Evolutionary conservation across 2,329 filamentous ascomycete species (phyloP).

Genomic region (Calonectria honghensis): DNA sequence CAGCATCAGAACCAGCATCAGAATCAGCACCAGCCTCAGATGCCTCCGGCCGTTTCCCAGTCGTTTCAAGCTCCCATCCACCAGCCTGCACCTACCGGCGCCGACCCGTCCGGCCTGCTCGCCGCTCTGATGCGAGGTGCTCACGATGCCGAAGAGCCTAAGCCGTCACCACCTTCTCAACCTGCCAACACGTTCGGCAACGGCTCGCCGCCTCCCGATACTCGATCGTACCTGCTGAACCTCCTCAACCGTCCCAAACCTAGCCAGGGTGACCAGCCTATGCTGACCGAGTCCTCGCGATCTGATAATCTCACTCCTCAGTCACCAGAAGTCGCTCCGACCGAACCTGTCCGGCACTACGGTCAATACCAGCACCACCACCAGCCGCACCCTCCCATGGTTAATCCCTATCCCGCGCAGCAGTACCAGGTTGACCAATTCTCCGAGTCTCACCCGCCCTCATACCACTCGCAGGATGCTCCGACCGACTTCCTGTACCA

Average conservation of each 20-base stretch:
- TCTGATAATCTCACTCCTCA: constrained; percentile 68
- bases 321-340: constrained; percentile 59
- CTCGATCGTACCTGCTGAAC: constrained; percentile 90
- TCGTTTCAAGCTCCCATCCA: constrained; percentile 67
- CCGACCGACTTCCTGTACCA: constrained; percentile 62
- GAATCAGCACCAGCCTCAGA: constrained; percentile 48
- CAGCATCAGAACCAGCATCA: constrained; percentile 47
- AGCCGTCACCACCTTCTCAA: constrained; percentile 51
- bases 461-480: constrained; percentile 61
- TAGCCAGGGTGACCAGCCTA: constrained; percentile 71
- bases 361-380: constrained; percentile 56
- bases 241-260: constrained; percentile 88
- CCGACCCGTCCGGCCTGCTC: constrained; percentile 75
- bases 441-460: constrained; percentile 48
- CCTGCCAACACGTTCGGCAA: constrained; percentile 65
- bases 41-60: constrained; percentile 46
- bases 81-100: constrained; percentile 73
- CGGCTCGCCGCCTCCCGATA: constrained; percentile 77
- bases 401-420: constrained; percentile 50
- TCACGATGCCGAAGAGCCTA: constrained; percentile 68
- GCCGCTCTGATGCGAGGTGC: constrained; percentile 77
- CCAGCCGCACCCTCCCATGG: constrained; percentile 52
- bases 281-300: constrained; percentile 65
- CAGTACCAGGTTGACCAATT: constrained; percentile 55
- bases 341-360: constrained; percentile 56